These are phyloP conservation scores for Prunus mume DNA, from an alignment of 306 rosid genomes.

Conservation along the genomic window DNA sequence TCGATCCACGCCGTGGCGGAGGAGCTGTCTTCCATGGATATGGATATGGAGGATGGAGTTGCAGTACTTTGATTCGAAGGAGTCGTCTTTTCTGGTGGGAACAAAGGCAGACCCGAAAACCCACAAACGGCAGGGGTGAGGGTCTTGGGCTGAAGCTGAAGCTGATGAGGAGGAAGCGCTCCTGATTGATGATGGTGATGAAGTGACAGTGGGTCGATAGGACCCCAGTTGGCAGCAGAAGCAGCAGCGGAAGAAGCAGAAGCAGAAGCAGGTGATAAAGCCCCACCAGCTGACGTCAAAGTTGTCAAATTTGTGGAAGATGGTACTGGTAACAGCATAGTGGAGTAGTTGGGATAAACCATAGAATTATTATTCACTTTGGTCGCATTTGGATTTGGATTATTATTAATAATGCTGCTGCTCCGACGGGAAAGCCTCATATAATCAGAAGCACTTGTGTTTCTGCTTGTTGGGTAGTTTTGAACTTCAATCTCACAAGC, in stretches of 20 bases:
- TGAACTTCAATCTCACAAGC: conserved; percentile 86
- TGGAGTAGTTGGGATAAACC: conserved; percentile 73
- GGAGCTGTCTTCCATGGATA: conserved; percentile 56
- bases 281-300: conserved; percentile 47
- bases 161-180: conserved; percentile 13
- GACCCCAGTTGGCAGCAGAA: conserved; percentile 19
- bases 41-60: not conserved
- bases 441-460: conserved; percentile 9
- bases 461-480: conserved; percentile 6
- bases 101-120: conserved; percentile 85
- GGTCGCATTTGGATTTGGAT: not conserved
- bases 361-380: not conserved
- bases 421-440: conserved; percentile 53
- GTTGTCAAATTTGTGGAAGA: conserved; percentile 41
- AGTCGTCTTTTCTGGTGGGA: conserved; percentile 54
- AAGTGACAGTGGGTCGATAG: conserved; percentile 24
- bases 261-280: conserved; percentile 26
- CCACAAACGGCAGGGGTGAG: conserved; percentile 72
- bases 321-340: conserved; percentile 37
- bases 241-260: conserved; percentile 9
- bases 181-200: conserved; percentile 18
- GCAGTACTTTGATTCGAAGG: conserved; percentile 14
- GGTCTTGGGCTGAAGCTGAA: conserved; percentile 5
- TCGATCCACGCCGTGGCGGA: conserved; percentile 88
- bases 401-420: conserved; percentile 12